A percentile compares a stretch with the other conserved stretches of the same genome.
Conservation (phyloP, 2,329 filamentous ascomycete genomes). For the Dactylonectria estremocensis region DNA sequence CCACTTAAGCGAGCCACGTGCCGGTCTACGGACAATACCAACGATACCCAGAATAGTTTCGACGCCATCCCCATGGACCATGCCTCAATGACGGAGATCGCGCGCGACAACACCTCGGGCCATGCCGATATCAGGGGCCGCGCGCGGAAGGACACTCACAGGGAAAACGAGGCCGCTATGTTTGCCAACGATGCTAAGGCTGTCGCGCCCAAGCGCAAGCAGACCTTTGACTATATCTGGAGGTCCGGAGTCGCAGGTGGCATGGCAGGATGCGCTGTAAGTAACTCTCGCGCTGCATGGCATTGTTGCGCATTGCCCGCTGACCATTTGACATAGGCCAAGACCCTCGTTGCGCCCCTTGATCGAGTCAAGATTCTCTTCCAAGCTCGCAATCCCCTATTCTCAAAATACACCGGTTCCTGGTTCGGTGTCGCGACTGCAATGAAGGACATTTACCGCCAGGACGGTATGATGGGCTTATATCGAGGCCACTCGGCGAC, state of each 20-base stretch:
- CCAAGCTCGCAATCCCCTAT: conserved; percentile 94
- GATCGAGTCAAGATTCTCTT: conserved; percentile 99
- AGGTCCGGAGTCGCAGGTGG: conserved; percentile 90
- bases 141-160: conserved; percentile 28
- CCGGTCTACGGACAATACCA: conserved; percentile 63
- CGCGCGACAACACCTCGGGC: conserved; percentile 53
- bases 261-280: conserved; percentile 90
- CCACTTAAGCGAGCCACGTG: conserved; percentile 43
- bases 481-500: conserved; percentile 97
- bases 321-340: conserved; percentile 73
- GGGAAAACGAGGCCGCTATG: conserved; percentile 57
- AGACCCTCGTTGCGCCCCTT: conserved; percentile 94
- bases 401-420: conserved; percentile 91
- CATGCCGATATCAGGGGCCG: conserved; percentile 38
- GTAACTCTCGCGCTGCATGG: conserved; percentile 52
- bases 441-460: conserved; percentile 84
- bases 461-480: conserved; percentile 82
- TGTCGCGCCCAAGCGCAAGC: conserved; percentile 63
- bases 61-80: conserved; percentile 69
- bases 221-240: conserved; percentile 86
- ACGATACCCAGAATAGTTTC: conserved; percentile 51
- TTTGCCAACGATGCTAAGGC: conserved; percentile 65
- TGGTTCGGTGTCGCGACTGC: conserved; percentile 89
- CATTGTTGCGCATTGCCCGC: background rate
- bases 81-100: conserved; percentile 71